phyloP scores from a whole-genome alignment of 2,329 filamentous ascomycete genomes.

The Ceratocystiopsis minuta region DNA sequence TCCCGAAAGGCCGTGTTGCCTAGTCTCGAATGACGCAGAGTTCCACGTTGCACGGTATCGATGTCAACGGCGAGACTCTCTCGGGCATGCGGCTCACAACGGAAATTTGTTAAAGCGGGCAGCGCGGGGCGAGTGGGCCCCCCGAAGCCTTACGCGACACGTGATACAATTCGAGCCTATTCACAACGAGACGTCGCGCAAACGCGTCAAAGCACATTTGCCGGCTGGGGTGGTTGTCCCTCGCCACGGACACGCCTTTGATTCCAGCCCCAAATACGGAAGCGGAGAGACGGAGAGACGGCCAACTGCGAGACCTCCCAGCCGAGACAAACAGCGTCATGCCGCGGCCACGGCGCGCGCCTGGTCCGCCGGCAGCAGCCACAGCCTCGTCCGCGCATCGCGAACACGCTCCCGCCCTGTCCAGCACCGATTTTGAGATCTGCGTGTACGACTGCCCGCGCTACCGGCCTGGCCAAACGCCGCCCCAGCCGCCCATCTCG shows the following conservation, averaged over 20 bases:
- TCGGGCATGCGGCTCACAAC: background rate
- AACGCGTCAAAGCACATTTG: background rate
- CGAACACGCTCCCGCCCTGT: background rate
- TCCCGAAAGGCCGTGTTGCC: background rate
- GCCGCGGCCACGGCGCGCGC: constrained; percentile 1
- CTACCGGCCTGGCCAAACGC: constrained; percentile 30
- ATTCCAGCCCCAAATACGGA: too few species aligned
- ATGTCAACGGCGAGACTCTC: too few species aligned
- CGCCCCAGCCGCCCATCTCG: constrained; percentile 27
- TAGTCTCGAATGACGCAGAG: too few species aligned
- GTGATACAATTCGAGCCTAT: background rate
- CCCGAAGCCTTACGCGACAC: background rate
- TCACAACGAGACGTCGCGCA: background rate
- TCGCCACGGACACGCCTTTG: background rate
- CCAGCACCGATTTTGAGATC: constrained; percentile 14
- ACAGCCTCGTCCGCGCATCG: background rate
- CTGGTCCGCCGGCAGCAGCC: background rate
- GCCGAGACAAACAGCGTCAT: background rate
- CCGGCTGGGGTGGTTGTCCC: too few species aligned
- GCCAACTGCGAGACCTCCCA: too few species aligned
- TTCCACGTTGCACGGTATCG: too few species aligned
- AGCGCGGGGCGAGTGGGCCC: too few species aligned
- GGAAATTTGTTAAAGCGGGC: constrained; percentile 1
- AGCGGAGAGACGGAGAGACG: too few species aligned
- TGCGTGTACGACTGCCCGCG: constrained; percentile 15